A percentile compares a stretch with the other conserved stretches of the same genome.
Conservation (phyloP, 306 rosid genomes). For the Vicia faba region DNA sequence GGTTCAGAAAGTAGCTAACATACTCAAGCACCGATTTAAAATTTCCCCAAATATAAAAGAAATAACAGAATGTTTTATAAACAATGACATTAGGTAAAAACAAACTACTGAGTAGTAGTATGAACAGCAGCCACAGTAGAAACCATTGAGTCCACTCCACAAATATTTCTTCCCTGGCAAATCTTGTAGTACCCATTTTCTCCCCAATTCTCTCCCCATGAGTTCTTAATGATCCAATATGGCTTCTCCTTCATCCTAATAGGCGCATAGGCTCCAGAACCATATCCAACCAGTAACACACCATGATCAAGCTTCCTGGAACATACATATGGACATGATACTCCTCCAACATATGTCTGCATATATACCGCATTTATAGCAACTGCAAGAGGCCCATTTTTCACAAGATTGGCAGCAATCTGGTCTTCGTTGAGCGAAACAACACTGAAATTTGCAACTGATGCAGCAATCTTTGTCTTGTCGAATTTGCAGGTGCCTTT, state of each 20-base stretch:
- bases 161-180: constrained; percentile 77
- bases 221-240: constrained; percentile 91
- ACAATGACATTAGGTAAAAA: neutral
- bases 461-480: constrained; percentile 73
- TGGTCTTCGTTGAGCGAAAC: constrained; percentile 84
- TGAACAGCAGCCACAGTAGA: constrained; percentile 46
- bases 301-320: constrained; percentile 79
- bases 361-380: constrained; percentile 93
- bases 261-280: constrained; percentile 73
- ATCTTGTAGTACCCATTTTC: constrained; percentile 89
- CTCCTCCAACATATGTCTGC: constrained; percentile 93
- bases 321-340: constrained; percentile 93
- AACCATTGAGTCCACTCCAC: constrained; percentile 70
- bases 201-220: constrained; percentile 97
- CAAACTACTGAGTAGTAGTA: constrained; percentile 33
- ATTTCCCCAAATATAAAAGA: neutral
- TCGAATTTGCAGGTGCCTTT: constrained; percentile 79
- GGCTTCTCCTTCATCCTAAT: constrained; percentile 84
- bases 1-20: neutral
- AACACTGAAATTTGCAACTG: constrained; percentile 88
- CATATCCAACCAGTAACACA: constrained; percentile 83
- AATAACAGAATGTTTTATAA: neutral
- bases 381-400: constrained; percentile 98
- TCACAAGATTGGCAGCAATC: constrained; percentile 89
- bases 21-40: neutral